These are phyloP conservation scores for Fusarium temperatum DNA, from an alignment of 2,329 filamentous ascomycete genomes.

Conservation along the genomic window DNA sequence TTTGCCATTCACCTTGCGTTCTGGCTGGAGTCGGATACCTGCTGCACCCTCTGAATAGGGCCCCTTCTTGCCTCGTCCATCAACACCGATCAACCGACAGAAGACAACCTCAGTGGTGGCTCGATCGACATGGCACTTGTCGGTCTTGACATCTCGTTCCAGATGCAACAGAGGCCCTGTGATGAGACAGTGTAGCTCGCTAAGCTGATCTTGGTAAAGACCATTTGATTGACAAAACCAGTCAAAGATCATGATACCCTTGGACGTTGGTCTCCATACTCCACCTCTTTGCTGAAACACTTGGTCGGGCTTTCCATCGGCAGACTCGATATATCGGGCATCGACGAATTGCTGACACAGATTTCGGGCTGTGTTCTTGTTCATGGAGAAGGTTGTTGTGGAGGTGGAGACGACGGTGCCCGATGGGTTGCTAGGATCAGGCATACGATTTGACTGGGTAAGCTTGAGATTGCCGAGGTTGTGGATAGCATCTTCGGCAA, in stretches of 20 bases:
- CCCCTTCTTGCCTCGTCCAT: constrained; percentile 83
- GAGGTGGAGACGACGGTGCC: constrained; percentile 97
- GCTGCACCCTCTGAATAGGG: constrained; percentile 55
- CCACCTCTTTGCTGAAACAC: constrained; percentile 86
- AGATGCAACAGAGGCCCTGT: constrained; percentile 88
- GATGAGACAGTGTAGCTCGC: constrained; percentile 80
- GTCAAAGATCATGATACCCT: constrained; percentile 90
- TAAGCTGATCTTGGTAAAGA: constrained; percentile 91
- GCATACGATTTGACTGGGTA: constrained; percentile 98
- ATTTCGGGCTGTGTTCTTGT: constrained; percentile 94
- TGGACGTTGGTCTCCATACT: constrained; percentile 95
- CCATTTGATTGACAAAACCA: constrained; percentile 94
- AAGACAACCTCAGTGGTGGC: constrained; percentile 95
- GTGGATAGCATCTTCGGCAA: constrained; percentile 97
- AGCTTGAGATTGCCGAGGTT: constrained; percentile 97
- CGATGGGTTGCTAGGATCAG: constrained; percentile 93
- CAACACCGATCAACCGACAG: constrained; percentile 83
- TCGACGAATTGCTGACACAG: constrained; percentile 95
- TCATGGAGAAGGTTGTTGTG: constrained; percentile 98
- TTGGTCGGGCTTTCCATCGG: constrained; percentile 82
- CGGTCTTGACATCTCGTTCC: constrained; percentile 82
- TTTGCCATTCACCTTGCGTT: constrained; percentile 82
- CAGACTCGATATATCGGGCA: constrained; percentile 91
- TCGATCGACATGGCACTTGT: constrained; percentile 87
- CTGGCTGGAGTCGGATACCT: constrained; percentile 81